These are phyloP conservation scores for Hypoxylon sp. DNA, from an alignment of 2,329 filamentous ascomycete species.

Conservation along the genomic window DNA sequence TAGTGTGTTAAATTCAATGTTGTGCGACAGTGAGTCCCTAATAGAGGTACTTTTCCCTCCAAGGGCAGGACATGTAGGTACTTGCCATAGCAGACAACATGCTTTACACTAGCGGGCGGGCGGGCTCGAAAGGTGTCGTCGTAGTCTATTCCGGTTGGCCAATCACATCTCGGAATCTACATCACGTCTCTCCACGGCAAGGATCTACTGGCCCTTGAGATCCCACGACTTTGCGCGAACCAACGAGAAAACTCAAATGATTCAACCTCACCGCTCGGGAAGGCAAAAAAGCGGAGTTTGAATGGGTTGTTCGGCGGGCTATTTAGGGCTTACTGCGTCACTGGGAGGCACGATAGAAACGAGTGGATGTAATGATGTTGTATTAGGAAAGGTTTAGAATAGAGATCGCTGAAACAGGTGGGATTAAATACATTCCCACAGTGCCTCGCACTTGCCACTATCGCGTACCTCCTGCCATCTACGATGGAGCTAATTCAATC, in stretches of 20 bases:
- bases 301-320: slow-evolving; percentile 6
- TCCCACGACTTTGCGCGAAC: slow-evolving; percentile 29
- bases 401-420: too few relatives aligned
- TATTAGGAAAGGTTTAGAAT: too few relatives aligned
- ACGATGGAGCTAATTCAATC: slow-evolving; percentile 23
- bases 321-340: slow-evolving; percentile 34
- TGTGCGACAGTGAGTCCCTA: slow-evolving; percentile 2
- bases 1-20: background rate
- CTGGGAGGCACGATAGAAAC: background rate
- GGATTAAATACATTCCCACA: too few relatives aligned
- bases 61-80: too few relatives aligned
- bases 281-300: slow-evolving; percentile 35
- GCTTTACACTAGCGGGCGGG: slow-evolving; percentile 13
- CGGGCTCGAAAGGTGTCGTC: slow-evolving; percentile 19
- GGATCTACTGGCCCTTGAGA: slow-evolving; percentile 44
- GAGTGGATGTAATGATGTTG: too few relatives aligned
- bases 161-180: slow-evolving; percentile 34
- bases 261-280: slow-evolving; percentile 42
- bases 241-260: slow-evolving; percentile 33
- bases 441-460: too few relatives aligned
- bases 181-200: slow-evolving; percentile 41
- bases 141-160: slow-evolving; percentile 21
- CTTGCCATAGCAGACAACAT: background rate
- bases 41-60: too few relatives aligned
- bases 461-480: too few relatives aligned